A percentile compares a stretch with the other conserved stretches of the same genome.
phyloP scores from a whole-genome alignment of 192 early-diverging fungal genomes.

The Dispira simplex region DNA sequence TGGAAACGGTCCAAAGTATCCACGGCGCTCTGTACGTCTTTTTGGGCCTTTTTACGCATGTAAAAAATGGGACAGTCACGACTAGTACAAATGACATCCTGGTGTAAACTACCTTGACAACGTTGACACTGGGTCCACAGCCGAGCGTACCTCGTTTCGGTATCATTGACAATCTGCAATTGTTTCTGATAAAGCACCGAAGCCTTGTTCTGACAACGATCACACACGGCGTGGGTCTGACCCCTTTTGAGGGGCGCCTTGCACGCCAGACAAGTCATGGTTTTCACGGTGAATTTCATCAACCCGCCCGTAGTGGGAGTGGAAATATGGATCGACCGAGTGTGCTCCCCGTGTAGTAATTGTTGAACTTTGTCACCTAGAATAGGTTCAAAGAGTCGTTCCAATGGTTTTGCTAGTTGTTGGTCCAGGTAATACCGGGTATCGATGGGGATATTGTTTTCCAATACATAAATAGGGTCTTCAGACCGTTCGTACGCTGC shows the following conservation, averaged over 20 bases:
- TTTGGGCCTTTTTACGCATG: conserved; percentile 94
- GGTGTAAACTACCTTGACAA: conserved; percentile 88
- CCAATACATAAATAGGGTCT: conserved; percentile 96
- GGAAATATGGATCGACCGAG: conserved; percentile 65
- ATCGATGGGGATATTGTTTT: conserved; percentile 96
- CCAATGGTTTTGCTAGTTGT: conserved; percentile 84
- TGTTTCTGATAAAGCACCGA: conserved; percentile 70
- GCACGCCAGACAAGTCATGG: conserved; percentile 85
- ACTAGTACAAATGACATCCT: conserved; percentile 88
- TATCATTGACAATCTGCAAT: conserved; percentile 44
- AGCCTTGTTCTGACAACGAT: conserved; percentile 48
- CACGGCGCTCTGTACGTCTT: conserved; percentile 69
- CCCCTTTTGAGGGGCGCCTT: conserved; percentile 60
- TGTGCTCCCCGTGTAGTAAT: conserved; percentile 67
- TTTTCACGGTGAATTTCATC: conserved; percentile 89
- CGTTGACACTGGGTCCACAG: conserved; percentile 98
- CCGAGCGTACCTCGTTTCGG: conserved; percentile 63
- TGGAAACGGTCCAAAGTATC: conserved; percentile 60
- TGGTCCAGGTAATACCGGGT: conserved; percentile 94
- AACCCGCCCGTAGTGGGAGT: conserved; percentile 84
- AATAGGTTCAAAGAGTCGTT: conserved; percentile 93
- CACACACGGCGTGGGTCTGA: conserved; percentile 46
- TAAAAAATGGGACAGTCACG: conserved; percentile 97
- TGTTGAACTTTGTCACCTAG: conserved; percentile 71
- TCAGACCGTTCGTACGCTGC: conserved; percentile 96